Evolutionary conservation across 768 basidiomycete species (phyloP), one percentile per base, ranked within the genome.

Genomic region (Mycena rebaudengoi): DNA sequence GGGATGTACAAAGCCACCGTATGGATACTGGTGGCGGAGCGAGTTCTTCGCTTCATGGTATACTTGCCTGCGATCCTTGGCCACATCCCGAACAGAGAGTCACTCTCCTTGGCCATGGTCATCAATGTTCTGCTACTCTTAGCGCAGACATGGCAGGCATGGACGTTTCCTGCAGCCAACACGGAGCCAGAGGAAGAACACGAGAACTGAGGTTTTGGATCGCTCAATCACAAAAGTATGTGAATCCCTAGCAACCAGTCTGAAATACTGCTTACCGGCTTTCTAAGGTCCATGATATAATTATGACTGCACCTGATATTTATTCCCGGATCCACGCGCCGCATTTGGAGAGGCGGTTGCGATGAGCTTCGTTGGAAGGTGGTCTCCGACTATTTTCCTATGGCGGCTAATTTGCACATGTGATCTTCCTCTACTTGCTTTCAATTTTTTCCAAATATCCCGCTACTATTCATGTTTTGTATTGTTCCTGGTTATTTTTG

Each of bases 1-100:
- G 53, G 53, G 53, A 54, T 54, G 53, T 54, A 54, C 53, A 54
- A 54, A 54, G 53, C 53, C 33, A 51, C 33, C 49, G 40, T 54
- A 43, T 54, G 53, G 40, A 23, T 54, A 30, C 41, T 41, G 40
- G 28, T 54, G 53, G 53, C 53, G 25, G 53, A 32, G 40, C 53
- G 53, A 54, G 53, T 54, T 54, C 40, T 54, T 54, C 29, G 44
- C 40, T 54, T 54, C 53, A 32, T 54, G 25, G 28, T 32, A 32
- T 54, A 43, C 40, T 43, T 54, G 41, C 53, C 53, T 54, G 53
- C 29, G 53, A 43, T 54, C 29, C 53, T 54, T 43, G 53, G 53
- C 53, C 53, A 32, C 40, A 54, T 54, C 53, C 53, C 53, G 29
- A 30, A 54, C 53, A 43, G 40, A 43, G 53, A 26, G 20, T 30